phyloP scores from a whole-genome alignment of 495 filamentous ascomycete genomes.

The Aspergillus egyptiacus region DNA sequence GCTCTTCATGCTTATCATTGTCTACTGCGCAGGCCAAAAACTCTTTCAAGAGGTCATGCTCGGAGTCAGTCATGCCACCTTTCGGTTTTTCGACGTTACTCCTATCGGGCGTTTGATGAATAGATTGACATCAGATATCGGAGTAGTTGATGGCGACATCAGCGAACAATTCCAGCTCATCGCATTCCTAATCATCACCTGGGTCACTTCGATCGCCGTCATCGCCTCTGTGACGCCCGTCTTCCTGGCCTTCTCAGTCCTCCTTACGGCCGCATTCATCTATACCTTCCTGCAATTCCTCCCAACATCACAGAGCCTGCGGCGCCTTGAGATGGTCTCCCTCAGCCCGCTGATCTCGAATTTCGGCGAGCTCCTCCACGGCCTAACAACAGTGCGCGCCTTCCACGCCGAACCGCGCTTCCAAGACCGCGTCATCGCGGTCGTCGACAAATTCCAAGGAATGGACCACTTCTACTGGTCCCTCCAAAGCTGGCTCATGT shows the following conservation, averaged over 20 bases:
- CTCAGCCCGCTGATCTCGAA: conserved; percentile 78
- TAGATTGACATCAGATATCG: conserved; percentile 77
- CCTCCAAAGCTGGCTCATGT: conserved; percentile 73
- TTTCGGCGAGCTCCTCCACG: conserved; percentile 73
- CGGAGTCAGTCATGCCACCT: conserved; percentile 68
- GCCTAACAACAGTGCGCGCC: conserved; percentile 70
- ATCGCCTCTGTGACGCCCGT: conserved; percentile 68
- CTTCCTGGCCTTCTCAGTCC: conserved; percentile 65
- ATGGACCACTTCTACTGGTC: conserved; percentile 94
- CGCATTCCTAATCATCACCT: conserved; percentile 57
- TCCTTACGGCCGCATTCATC: conserved; percentile 57
- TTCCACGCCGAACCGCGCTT: conserved; percentile 69
- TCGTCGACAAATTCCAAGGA: conserved; percentile 77
- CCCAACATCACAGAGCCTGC: conserved; percentile 73
- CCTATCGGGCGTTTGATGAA: conserved; percentile 84
- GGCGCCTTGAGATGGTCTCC: conserved; percentile 78
- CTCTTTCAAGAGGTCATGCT: conserved; percentile 65
- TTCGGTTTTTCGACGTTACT: conserved; percentile 82
- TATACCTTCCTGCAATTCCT: conserved; percentile 67
- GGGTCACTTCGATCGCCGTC: conserved; percentile 64
- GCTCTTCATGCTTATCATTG: conserved; percentile 58
- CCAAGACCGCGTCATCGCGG: conserved; percentile 65
- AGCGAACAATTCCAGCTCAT: conserved; percentile 61
- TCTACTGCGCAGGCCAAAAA: conserved; percentile 66
- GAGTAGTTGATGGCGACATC: conserved; percentile 73